Conservation (phyloP, 495 filamentous ascomycete species). For the Annulohypoxylon nitens region DNA sequence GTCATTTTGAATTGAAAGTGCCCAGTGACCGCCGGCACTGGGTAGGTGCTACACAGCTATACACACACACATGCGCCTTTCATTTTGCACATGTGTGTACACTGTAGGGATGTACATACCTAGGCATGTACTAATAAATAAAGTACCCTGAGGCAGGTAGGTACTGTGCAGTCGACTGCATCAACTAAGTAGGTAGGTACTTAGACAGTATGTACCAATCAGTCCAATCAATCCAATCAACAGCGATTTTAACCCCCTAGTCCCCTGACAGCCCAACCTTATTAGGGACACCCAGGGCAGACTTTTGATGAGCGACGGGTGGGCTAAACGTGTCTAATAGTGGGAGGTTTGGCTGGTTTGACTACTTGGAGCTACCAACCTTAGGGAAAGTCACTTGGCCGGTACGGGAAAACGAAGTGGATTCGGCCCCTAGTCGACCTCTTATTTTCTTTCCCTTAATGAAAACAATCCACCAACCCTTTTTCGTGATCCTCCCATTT, state of each 20-base stretch:
- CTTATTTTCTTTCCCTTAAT: constrained; percentile 53
- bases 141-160: constrained; percentile 5
- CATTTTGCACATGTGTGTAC: background rate
- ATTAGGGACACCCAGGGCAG: constrained; percentile 14
- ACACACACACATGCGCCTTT: background rate
- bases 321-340: constrained; percentile 24
- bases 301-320: constrained; percentile 11
- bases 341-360: constrained; percentile 17
- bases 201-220: background rate
- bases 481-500: constrained; percentile 42
- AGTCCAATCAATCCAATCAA: background rate
- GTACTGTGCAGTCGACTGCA: background rate
- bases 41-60: background rate
- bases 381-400: constrained; percentile 24
- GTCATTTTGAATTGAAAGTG: constrained; percentile 2
- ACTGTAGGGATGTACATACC: too few species aligned
- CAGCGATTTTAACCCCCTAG: background rate
- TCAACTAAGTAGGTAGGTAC: too few species aligned
- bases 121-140: background rate
- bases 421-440: constrained; percentile 50
- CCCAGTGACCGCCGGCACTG: background rate
- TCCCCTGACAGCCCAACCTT: constrained; percentile 26
- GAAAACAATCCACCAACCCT: constrained; percentile 49
- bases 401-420: constrained; percentile 44
- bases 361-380: constrained; percentile 5